These are phyloP conservation scores for Paradendryphiella salina DNA, from an alignment of 2,329 filamentous ascomycete species.

Conservation along the genomic window DNA sequence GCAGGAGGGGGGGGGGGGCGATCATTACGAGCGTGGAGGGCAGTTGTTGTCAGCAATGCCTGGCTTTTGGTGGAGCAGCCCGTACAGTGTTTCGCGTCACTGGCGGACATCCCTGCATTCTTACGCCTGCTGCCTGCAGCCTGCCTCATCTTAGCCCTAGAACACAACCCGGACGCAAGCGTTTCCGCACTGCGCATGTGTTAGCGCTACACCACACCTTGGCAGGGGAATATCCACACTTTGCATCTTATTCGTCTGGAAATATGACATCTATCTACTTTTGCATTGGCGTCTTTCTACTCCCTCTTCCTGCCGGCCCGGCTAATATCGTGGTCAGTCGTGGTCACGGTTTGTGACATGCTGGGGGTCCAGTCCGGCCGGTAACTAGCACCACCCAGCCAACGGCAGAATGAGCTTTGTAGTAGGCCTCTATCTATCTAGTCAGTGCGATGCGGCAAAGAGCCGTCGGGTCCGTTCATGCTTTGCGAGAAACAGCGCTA, in stretches of 20 bases:
- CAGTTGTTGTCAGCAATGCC: slow-evolving; percentile 7
- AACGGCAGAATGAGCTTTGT: too few relatives aligned
- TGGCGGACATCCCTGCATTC: slow-evolving; percentile 1
- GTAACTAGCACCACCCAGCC: too few relatives aligned
- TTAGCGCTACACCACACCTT: slow-evolving; percentile 3
- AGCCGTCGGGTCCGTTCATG: too few relatives aligned
- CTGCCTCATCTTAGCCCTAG: neutral
- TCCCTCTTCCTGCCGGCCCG: slow-evolving; percentile 51
- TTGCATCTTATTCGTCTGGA: neutral
- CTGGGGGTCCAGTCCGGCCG: neutral
- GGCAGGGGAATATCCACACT: slow-evolving; percentile 3
- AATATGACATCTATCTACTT: neutral
- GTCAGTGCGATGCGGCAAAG: too few relatives aligned
- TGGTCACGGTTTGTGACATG: slow-evolving; percentile 34
- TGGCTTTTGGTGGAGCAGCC: slow-evolving; percentile 6
- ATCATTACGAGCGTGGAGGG: slow-evolving; percentile 6
- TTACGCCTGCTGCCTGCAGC: too few relatives aligned
- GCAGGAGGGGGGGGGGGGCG: too few relatives aligned
- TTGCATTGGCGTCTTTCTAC: slow-evolving; percentile 10
- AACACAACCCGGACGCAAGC: slow-evolving; percentile 1
- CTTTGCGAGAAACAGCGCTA: too few relatives aligned
- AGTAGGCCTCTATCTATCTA: too few relatives aligned
- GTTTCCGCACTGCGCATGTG: neutral
- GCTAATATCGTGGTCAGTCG: slow-evolving; percentile 46
- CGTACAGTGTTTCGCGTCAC: slow-evolving; percentile 4